These are phyloP conservation scores for Fusarium clavum DNA, from an alignment of 2,329 filamentous ascomycete species.

Conservation along the genomic window DNA sequence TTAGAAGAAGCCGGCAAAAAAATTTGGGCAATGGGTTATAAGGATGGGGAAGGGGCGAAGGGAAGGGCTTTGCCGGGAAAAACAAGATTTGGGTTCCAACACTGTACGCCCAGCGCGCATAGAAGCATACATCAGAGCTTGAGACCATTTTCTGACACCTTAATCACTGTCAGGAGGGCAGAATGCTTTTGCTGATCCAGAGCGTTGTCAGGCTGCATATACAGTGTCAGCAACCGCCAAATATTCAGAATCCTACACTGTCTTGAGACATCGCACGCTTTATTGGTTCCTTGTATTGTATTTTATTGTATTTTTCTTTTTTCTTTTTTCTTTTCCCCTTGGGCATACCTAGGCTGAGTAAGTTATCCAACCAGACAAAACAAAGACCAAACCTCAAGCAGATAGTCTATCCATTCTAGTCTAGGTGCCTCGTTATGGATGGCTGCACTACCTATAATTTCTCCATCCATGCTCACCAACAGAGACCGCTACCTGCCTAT, in stretches of 20 bases:
- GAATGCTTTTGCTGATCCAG: not conserved
- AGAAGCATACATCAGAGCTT: not conserved
- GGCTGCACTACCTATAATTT: constrained; percentile 10
- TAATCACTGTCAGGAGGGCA: constrained; percentile 12
- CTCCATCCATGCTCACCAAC: constrained; percentile 28
- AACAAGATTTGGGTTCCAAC: constrained; percentile 23
- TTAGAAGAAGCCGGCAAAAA: constrained; percentile 52
- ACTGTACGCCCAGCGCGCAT: constrained; percentile 27
- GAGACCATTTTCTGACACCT: constrained; percentile 21
- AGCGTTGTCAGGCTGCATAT: constrained; percentile 11
- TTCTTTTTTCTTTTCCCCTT: not conserved
- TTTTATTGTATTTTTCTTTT: not conserved
- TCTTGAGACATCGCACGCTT: constrained; percentile 14
- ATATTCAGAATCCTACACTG: constrained; percentile 1
- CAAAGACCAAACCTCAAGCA: constrained; percentile 1
- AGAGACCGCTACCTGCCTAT: constrained; percentile 10
- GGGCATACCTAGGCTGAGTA: not conserved
- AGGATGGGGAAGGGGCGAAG: constrained; percentile 48
- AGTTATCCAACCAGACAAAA: constrained; percentile 7
- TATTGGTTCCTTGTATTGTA: not conserved
- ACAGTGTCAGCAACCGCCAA: constrained; percentile 26
- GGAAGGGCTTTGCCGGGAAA: constrained; percentile 35
- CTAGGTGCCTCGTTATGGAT: no score
- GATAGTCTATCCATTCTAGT: no score
- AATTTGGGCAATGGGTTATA: constrained; percentile 54